phyloP scores from a whole-genome alignment of 768 basidiomycete species.

The Flagelloscypha sp. region DNA sequence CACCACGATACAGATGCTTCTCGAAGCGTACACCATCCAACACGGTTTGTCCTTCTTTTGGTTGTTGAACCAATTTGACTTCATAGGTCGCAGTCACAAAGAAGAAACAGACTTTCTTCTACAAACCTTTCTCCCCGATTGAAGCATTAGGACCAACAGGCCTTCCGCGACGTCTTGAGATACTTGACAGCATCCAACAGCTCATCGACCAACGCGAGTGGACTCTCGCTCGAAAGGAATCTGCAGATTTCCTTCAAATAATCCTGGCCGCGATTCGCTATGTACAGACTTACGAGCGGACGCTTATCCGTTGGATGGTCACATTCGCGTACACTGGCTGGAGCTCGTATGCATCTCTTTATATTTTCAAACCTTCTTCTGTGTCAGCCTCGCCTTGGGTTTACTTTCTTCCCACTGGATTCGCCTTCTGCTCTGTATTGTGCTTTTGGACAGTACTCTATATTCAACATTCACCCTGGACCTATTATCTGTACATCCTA shows the following conservation, averaged over 20 bases:
- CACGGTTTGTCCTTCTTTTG: slow-evolving; percentile 41
- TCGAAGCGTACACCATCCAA: slow-evolving; percentile 74
- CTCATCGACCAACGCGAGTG: slow-evolving; percentile 37
- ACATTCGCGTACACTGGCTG: slow-evolving; percentile 69
- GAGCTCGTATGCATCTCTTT: slow-evolving; percentile 58
- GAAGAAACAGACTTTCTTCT: slow-evolving; percentile 45
- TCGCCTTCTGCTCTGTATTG: slow-evolving; percentile 19
- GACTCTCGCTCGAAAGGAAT: slow-evolving; percentile 38
- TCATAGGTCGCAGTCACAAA: slow-evolving; percentile 45
- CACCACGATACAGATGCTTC: slow-evolving; percentile 36
- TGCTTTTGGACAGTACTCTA: slow-evolving; percentile 45
- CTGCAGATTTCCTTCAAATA: slow-evolving; percentile 42
- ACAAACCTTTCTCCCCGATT: slow-evolving; percentile 51
- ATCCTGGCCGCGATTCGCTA: slow-evolving; percentile 62
- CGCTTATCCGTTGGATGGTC: slow-evolving; percentile 63
- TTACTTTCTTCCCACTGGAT: slow-evolving; percentile 7
- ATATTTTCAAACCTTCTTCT: slow-evolving; percentile 37
- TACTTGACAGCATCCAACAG: slow-evolving; percentile 34
- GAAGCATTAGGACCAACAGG: slow-evolving; percentile 21
- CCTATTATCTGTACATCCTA: slow-evolving; percentile 65
- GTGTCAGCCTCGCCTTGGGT: neutral
- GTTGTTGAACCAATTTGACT: neutral
- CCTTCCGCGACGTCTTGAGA: slow-evolving; percentile 24
- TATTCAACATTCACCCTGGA: slow-evolving; percentile 58
- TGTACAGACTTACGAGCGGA: slow-evolving; percentile 78